These are phyloP conservation scores for Cutaneotrichosporon cutaneum DNA, from an alignment of 1,284 basidiomycete species.

Conservation along the genomic window DNA sequence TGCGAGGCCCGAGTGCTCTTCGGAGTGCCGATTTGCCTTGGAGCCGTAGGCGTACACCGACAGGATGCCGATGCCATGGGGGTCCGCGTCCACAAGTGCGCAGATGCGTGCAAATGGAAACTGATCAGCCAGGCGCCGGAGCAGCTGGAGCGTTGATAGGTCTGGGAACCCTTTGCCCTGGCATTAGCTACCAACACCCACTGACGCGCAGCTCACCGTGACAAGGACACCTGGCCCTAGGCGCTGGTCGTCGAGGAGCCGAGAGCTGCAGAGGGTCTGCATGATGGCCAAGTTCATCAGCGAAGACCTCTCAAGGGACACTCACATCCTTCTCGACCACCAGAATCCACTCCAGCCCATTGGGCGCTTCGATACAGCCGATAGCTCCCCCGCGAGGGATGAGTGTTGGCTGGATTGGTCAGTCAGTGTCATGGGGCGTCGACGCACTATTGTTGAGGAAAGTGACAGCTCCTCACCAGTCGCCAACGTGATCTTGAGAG, in stretches of 20 bases:
- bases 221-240: conserved; percentile 40
- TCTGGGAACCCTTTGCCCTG: conserved; percentile 95
- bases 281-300: conserved; percentile 70
- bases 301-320: not conserved
- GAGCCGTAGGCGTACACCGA: conserved; percentile 67
- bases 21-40: conserved; percentile 31
- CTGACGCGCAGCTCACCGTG: conserved; percentile 35
- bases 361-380: conserved; percentile 58
- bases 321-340: conserved; percentile 86
- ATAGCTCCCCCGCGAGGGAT: conserved; percentile 76
- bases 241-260: conserved; percentile 56
- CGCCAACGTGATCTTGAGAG: conserved; percentile 61
- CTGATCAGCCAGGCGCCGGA: conserved; percentile 66
- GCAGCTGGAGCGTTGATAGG: conserved; percentile 76
- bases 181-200: no score
- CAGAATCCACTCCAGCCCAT: conserved; percentile 69
- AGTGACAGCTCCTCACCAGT: conserved; percentile 59
- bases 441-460: conserved; percentile 60
- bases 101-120: conserved; percentile 69
- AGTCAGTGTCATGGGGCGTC: not conserved
- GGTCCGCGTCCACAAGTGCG: conserved; percentile 82
- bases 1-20: conserved; percentile 57
- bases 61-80: conserved; percentile 84
- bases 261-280: conserved; percentile 67
- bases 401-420: conserved; percentile 60